Base-by-base conservation (phyloP, 2,329 filamentous ascomycete species). In the Colletotrichum costaricense region DNA sequence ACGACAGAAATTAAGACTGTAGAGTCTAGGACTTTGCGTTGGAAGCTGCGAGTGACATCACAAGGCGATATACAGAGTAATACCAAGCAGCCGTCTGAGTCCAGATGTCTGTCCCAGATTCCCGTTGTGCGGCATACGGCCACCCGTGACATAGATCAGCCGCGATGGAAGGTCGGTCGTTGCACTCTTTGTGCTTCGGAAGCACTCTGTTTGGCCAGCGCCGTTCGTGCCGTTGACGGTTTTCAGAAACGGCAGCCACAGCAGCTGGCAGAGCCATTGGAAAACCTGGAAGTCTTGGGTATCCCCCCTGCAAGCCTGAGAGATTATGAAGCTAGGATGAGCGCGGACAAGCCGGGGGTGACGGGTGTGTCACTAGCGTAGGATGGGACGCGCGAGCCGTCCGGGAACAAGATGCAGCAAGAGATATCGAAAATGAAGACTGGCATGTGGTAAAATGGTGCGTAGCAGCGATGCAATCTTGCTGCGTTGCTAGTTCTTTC, bases 361-460 rank as follows among this genome's bases (percentile, higher is more conserved):
- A 19, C 46, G 42, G 69, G 57, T 55, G 63, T 68, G 69, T 46
- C 52, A 42, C 60, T 73, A 71, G 35, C 24, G 30, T 24, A n/a
- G 28, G 12, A 33, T 24, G 24, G 28, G 12, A 33, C 24, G 22
- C 46, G 60, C 46, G 33, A 38, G 56, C 66, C 38, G 46, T 19
- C 55, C 14, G 19, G n/a, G 14, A 62, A 46, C 52, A 64, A 59
- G 59, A 63, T 64, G 67, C 35, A 46, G 55, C 28, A 33, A 12
- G 59, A 68, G 68, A 68, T 72, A 67, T 72, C 68, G 69, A 74
- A 46, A 63, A 74, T 14, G 26, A 74, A 63, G 35, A 74, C 56
- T 62, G 67, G 70, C 70, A 73, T 70, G 67, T 66, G 59, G 16
- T 58, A 55, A 54, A 69, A 64, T 63, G 42, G 59, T 64, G 49